phyloP scores from a whole-genome alignment of 2,329 filamentous ascomycete species.

The Gaeumannomyces sp. region DNA sequence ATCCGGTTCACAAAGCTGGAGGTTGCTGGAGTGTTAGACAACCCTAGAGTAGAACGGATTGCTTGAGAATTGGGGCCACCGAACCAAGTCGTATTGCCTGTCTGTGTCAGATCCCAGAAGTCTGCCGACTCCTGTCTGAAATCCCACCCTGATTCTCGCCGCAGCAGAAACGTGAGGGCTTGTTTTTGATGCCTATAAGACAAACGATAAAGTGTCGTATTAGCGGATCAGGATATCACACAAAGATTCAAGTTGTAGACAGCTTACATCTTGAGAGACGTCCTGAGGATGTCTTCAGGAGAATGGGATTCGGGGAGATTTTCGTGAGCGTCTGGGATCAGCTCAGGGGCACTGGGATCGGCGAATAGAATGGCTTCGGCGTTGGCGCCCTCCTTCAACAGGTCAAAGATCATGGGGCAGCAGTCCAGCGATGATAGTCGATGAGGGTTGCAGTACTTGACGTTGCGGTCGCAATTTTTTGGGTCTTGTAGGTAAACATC shows the following conservation, averaged over 20 bases:
- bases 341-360: conserved; percentile 19
- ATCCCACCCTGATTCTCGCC: conserved; percentile 31
- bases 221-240: too few species aligned
- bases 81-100: too few species aligned
- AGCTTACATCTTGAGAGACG: conserved; percentile 20
- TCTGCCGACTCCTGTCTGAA: conserved; percentile 17
- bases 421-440: conserved; percentile 15
- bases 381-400: neutral
- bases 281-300: conserved; percentile 19
- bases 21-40: neutral
- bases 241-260: too few species aligned
- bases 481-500: conserved; percentile 31
- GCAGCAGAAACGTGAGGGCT: conserved; percentile 36
- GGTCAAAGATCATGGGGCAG: conserved; percentile 4
- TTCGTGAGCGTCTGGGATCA: conserved; percentile 17
- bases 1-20: conserved; percentile 30
- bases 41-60: too few species aligned
- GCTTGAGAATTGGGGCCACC: too few species aligned
- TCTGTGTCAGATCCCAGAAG: neutral
- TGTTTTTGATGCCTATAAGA: conserved; percentile 34
- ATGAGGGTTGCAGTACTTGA: conserved; percentile 31
- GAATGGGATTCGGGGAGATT: conserved; percentile 24
- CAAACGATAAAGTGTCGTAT: conserved; percentile 4
- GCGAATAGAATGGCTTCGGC: conserved; percentile 4
- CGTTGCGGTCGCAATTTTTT: conserved; percentile 19